Conservation (phyloP, 345 rosid species). For the Rhodomyrtus tomentosa region DNA sequence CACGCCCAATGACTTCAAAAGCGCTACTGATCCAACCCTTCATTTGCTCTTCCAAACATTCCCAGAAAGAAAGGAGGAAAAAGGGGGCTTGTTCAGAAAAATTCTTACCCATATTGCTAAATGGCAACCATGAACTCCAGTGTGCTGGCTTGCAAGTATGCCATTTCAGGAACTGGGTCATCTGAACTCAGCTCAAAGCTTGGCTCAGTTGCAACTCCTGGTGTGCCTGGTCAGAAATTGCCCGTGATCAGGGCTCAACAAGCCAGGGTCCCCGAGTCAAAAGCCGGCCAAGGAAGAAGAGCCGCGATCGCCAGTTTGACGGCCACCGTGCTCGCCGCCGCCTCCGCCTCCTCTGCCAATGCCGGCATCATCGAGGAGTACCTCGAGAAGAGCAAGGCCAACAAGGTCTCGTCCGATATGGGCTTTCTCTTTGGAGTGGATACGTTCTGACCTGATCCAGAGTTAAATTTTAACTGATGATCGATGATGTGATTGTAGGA, state of each 20-base stretch:
- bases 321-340: slow-evolving; percentile 59
- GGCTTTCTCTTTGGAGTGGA: neutral
- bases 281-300: slow-evolving; percentile 49
- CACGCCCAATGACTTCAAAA: neutral
- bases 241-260: slow-evolving; percentile 59
- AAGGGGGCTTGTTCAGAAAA: neutral
- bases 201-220: slow-evolving; percentile 22
- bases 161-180: slow-evolving; percentile 48
- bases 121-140: slow-evolving; percentile 87
- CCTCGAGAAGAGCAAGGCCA: slow-evolving; percentile 92
- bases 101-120: neutral
- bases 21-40: neutral
- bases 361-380: slow-evolving; percentile 86
- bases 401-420: slow-evolving; percentile 47
- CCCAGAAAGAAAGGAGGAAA: neutral
- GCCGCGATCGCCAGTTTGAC: slow-evolving; percentile 61
- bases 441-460: neutral
- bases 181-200: slow-evolving; percentile 55
- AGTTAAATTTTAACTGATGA: neutral
- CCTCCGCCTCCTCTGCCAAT: slow-evolving; percentile 53
- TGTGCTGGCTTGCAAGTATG: slow-evolving; percentile 74
- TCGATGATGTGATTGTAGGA: slow-evolving; percentile 29
- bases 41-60: neutral
- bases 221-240: slow-evolving; percentile 26
- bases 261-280: slow-evolving; percentile 17